Conservation (phyloP, 1,284 basidiomycete species). For the Sphagnurus paluster region DNA sequence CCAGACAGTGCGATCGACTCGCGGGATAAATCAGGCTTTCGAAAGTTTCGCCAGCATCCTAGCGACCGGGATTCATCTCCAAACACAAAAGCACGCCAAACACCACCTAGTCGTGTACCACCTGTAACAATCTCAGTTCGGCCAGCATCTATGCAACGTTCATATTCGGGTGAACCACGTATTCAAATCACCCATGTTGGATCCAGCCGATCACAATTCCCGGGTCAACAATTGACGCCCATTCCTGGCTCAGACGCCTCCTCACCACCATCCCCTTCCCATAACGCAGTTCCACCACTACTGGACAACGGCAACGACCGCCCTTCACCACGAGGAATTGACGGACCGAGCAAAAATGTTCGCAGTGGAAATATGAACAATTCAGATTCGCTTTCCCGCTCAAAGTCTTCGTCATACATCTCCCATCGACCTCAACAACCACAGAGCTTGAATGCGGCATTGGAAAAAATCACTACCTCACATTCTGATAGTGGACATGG, state of each 20-base stretch:
- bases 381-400: constrained; percentile 36
- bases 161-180: constrained; percentile 37
- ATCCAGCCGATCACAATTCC: constrained; percentile 27
- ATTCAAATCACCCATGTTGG: constrained; percentile 19
- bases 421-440: constrained; percentile 46
- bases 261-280: constrained; percentile 40
- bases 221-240: constrained; percentile 47
- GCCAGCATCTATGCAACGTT: constrained; percentile 33
- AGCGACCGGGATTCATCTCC: constrained; percentile 33
- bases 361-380: constrained; percentile 17
- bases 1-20: constrained; percentile 4
- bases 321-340: constrained; percentile 25
- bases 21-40: constrained; percentile 31
- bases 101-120: constrained; percentile 25
- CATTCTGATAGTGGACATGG: constrained; percentile 43
- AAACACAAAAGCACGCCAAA: constrained; percentile 22
- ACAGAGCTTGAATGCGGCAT: constrained; percentile 57
- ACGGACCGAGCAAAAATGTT: constrained; percentile 24
- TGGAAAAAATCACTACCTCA: constrained; percentile 51
- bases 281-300: constrained; percentile 24
- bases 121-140: constrained; percentile 20
- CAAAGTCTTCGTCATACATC: constrained; percentile 52
- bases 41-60: constrained; percentile 36
- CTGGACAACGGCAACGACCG: constrained; percentile 21
- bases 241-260: constrained; percentile 65